Evolutionary conservation across 225 moss, liverwort and hornwort genomes (phyloP), one percentile per base, ranked within the genome.

Genomic region (Ulota crispa): DNA sequence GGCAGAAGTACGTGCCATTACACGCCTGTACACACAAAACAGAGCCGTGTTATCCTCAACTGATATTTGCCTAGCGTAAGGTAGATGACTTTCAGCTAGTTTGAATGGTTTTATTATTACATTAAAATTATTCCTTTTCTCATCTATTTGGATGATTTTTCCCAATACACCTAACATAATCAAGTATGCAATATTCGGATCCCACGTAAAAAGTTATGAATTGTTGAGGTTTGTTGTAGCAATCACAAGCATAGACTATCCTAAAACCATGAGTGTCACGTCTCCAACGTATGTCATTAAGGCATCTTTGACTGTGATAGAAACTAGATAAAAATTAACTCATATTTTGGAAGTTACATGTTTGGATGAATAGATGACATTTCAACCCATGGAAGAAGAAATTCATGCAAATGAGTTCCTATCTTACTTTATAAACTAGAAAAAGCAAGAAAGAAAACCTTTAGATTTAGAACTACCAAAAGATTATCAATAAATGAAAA

Each of bases 1-100:
- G 92, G 72, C 97, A 97, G 30, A 92, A 92, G 27, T 88, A 56
- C 55, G 80, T 88, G 73, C 91, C 95, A 16, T 89, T 85, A 69
- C 97, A 95, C 77, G 89, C 93, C 94, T 94, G 89, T 85, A 88
- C 26, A 64, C 74, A 84, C 4, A 74, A 3, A 42, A 26, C 14
- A 77, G 9, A 73, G 69, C 34, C 37, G 37, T 55, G 34, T 68
- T 42, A 79, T 53, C 11, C 62, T 64, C 6, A 3, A 7, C n/a
- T 76, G 55, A 10, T 21, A 64, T 23, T 70, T 45, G 63, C 54
- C 63, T 64, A 56, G 16, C 45, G 6, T 14, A 63, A 45, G 31
- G 28, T 62, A 31, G 31, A 8, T 34, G 31, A 7, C 42, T 6
- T 45, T 62, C 45, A 23, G 4, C 7, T 63, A 13, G 21, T 45